Percentiles rank a stretch among this genome's conserved stretches.
Conservation (phyloP, 1,284 basidiomycete genomes). For the Bjerkandera adusta region DNA sequence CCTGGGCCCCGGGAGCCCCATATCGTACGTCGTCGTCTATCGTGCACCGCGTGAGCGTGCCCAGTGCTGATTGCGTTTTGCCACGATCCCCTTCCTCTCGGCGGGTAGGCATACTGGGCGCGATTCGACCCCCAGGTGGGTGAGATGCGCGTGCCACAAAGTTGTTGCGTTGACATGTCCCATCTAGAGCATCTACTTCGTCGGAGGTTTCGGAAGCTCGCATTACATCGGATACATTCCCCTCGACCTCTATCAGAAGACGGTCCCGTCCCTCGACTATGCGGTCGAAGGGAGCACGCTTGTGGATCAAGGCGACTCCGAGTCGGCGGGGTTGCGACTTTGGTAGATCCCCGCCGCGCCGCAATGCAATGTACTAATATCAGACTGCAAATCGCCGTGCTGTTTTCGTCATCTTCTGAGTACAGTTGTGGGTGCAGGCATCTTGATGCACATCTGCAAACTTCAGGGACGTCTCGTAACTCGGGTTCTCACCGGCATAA, state of each 20-base stretch:
- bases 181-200: slow-evolving; percentile 54
- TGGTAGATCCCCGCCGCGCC: no score
- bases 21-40: slow-evolving; percentile 32
- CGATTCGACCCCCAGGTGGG: slow-evolving; percentile 51
- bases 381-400: no score
- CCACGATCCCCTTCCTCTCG: no score
- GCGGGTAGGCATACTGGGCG: slow-evolving; percentile 50
- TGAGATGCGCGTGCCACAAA: slow-evolving; percentile 7
- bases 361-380: no score
- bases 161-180: not conserved
- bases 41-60: not conserved
- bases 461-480: no score
- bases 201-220: slow-evolving; percentile 61
- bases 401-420: no score
- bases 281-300: slow-evolving; percentile 5
- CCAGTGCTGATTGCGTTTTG: slow-evolving; percentile 5
- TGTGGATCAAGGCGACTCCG: not conserved
- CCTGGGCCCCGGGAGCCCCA: slow-evolving; percentile 49
- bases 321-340: no score
- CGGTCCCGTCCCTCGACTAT: slow-evolving; percentile 10
- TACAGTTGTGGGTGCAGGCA: no score
- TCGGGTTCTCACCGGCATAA: no score
- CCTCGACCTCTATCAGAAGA: slow-evolving; percentile 44
- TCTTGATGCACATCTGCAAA: no score
- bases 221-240: slow-evolving; percentile 62